Percentiles rank a stretch among this genome's conserved stretches.
phyloP scores from a whole-genome alignment of 2,329 filamentous ascomycete genomes.

The Chalaropsis ovoidea region DNA sequence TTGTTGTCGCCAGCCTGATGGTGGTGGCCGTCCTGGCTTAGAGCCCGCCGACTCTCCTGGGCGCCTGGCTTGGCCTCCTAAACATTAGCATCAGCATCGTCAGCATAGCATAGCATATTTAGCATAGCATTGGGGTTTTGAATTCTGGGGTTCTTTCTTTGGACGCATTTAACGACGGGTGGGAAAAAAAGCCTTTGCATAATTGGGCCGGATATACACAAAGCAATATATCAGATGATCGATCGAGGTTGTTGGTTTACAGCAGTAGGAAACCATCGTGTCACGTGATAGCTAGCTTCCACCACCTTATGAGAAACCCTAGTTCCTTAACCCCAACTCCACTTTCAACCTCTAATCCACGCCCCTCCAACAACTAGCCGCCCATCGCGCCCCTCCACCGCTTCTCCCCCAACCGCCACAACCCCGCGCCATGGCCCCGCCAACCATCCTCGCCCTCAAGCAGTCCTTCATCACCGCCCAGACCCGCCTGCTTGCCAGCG shows the following conservation, averaged over 20 bases:
- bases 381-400: no score
- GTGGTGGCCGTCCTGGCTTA: background rate
- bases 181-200: background rate
- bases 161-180: background rate
- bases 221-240: conserved; percentile 1
- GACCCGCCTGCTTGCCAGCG: conserved; percentile 52
- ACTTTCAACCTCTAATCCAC: conserved; percentile 2
- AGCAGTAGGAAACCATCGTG: no score
- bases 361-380: background rate
- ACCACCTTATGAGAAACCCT: background rate
- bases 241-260: background rate
- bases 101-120: no score
- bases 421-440: conserved; percentile 31
- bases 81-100: background rate
- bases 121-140: conserved; percentile 7
- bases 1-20: background rate
- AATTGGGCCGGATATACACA: background rate
- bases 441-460: conserved; percentile 53
- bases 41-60: background rate
- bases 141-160: background rate
- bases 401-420: background rate
- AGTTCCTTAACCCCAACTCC: background rate
- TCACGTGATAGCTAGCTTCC: background rate
- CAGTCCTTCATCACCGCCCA: conserved; percentile 53
- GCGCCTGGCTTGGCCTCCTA: background rate